Base-by-base conservation (phyloP, 1,284 basidiomycete species). In the Tremellales sp. region DNA sequence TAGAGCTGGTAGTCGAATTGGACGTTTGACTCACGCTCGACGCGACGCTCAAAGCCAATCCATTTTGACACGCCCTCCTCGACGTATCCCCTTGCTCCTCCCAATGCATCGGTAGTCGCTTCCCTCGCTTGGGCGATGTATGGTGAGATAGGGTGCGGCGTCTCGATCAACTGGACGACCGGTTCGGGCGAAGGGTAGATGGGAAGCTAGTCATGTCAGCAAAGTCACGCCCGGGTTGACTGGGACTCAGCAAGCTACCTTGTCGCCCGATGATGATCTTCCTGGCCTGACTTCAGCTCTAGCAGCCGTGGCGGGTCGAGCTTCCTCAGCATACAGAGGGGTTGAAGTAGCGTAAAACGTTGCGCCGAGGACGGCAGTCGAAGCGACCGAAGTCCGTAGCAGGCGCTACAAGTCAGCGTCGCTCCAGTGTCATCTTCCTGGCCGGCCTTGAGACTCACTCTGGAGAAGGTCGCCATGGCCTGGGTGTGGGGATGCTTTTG, bases 1-100 rank as follows among this genome's bases (percentile, higher is more conserved):
- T 24, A n/a, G 12, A 26, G 25, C 17, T 44, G 25, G 13, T 26
- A 26, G n/a, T n/a, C n/a, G n/a, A n/a, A n/a, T n/a, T n/a, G n/a
- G n/a, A n/a, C 25, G 26, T 15, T n/a, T 41, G 17, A 82, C 89
- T 65, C 69, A 91, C 90, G 75, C 77, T 93, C 89, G 37, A 91
- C 83, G 15, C 80, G 79, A 57, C 85, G 80, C 67, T 93, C 89
- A 40, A 90, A 78, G 21, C 80, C 81, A 62, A 94, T 87, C 89
- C 89, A 92, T 54, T 77, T 78, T 21, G 82, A 81, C 10, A 92
- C 81, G 39, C 83, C 80, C 2, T 77, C 79, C 60, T 89, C 85
- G 33, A 89, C 82, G 43, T 81, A 79, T 1, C 77, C 75, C 54
- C 83, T 81, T 13, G 81, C 81, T 21, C 83, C 78, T 6, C 71